Evolutionary conservation across 805 yeast genomes (phyloP).

Genomic region (Spathaspora arborariae): DNA sequence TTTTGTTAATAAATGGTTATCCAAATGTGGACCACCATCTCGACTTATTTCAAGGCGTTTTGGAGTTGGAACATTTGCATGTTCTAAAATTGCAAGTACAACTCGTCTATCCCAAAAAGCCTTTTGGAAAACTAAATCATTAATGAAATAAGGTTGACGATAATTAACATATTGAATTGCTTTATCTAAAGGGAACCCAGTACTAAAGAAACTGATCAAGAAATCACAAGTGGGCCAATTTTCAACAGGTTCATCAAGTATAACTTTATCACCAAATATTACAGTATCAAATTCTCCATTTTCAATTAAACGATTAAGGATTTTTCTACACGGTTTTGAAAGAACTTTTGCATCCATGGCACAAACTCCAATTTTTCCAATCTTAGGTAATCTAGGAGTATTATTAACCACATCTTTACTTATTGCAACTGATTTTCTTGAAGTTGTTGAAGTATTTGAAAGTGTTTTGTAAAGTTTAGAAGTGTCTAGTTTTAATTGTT

Average conservation of each 20-base stretch:
- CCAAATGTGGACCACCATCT: constrained; percentile 94
- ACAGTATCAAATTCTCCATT: constrained; percentile 96
- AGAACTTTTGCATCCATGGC: constrained; percentile 98
- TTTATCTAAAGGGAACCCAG: constrained; percentile 93
- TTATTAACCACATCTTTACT: constrained; percentile 28
- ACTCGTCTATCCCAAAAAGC: constrained; percentile 96
- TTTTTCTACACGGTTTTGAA: constrained; percentile 92
- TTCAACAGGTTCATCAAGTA: constrained; percentile 87
- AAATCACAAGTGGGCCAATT: constrained; percentile 99
- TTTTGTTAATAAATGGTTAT: constrained; percentile 43
- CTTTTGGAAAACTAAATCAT: constrained; percentile 88
- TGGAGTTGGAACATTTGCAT: constrained; percentile 87
- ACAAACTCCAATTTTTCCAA: constrained; percentile 96
- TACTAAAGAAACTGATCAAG: constrained; percentile 87
- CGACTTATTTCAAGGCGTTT: constrained; percentile 82
- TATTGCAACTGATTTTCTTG: constrained; percentile 28
- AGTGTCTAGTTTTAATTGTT: background rate
- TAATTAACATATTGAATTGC: constrained; percentile 88
- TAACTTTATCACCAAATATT: constrained; percentile 95
- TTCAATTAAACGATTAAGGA: constrained; percentile 80
- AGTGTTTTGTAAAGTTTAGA: constrained; percentile 30
- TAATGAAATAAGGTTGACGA: constrained; percentile 84
- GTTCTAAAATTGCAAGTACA: constrained; percentile 73
- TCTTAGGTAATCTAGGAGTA: constrained; percentile 52
- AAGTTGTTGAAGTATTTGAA: constrained; percentile 31